Conservation (phyloP, 2,329 filamentous ascomycete species). For the Erysiphe neolycopersici region DNA sequence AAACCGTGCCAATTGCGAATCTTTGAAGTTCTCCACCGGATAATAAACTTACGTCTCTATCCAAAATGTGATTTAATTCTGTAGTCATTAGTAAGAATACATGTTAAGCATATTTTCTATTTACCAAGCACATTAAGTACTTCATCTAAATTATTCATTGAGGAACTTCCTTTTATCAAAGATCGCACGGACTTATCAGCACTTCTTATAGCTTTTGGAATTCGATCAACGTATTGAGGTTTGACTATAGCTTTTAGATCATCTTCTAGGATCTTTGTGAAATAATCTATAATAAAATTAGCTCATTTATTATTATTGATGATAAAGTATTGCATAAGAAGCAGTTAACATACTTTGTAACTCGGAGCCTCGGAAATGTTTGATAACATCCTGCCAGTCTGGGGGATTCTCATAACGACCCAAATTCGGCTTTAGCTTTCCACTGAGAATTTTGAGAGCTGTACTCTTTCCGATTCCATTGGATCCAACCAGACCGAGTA, state of each 20-base stretch:
- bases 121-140: conserved; percentile 53
- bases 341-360: conserved; percentile 48
- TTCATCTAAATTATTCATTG: conserved; percentile 56
- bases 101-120: background rate
- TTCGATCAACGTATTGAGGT: conserved; percentile 93
- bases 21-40: conserved; percentile 96
- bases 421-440: conserved; percentile 95
- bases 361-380: conserved; percentile 93
- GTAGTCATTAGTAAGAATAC: conserved; percentile 1
- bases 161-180: conserved; percentile 49
- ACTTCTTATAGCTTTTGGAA: conserved; percentile 72
- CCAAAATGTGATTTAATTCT: conserved; percentile 72
- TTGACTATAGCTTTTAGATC: conserved; percentile 95
- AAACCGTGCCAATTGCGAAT: conserved; percentile 89
- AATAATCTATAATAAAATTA: conserved; percentile 43
- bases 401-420: conserved; percentile 88
- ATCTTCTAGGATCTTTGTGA: conserved; percentile 93
- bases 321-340: background rate
- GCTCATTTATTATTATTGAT: background rate
- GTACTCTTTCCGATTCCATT: conserved; percentile 99
- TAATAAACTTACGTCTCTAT: conserved; percentile 69
- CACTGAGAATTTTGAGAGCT: conserved; percentile 94
- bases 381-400: conserved; percentile 97
- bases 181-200: conserved; percentile 53
- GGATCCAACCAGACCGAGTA: conserved; percentile 86